These are phyloP conservation scores for Lactarius pseudohatsudake DNA, from an alignment of 768 basidiomycete species.

Conservation along the genomic window DNA sequence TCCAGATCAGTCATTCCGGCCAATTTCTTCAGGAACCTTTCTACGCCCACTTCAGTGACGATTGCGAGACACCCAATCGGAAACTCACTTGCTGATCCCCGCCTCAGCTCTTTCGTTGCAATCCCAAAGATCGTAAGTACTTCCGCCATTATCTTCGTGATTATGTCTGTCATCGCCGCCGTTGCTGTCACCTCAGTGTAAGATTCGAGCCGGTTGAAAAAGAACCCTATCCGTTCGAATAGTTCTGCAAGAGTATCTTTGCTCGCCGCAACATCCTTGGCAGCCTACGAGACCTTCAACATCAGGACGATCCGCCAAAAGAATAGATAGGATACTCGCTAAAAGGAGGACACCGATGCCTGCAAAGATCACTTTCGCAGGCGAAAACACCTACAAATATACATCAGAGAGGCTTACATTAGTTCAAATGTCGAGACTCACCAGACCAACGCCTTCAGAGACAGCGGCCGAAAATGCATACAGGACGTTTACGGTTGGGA, in stretches of 20 bases:
- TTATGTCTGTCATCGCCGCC: not conserved
- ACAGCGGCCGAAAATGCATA: not conserved
- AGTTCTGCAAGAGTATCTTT: not conserved
- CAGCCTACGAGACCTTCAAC: not conserved
- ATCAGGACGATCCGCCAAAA: not conserved
- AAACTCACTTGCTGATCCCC: not conserved
- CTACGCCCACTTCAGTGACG: not conserved
- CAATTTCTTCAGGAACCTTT: not conserved
- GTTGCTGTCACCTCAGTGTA: not conserved
- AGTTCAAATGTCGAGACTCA: not conserved
- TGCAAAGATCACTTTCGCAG: not conserved
- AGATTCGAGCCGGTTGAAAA: not conserved
- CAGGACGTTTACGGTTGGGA: not conserved
- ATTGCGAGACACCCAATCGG: not conserved
- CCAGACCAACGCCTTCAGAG: not conserved
- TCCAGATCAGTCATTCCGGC: not conserved
- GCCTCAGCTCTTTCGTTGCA: not conserved
- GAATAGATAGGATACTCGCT: not conserved
- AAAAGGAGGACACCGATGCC: not conserved
- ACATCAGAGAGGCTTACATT: not conserved
- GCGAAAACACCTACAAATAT: not conserved
- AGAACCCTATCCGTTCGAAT: not conserved
- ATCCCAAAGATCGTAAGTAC: not conserved
- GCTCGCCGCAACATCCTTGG: not conserved
- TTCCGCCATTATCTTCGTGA: not conserved